These are phyloP conservation scores for Wallacemonas sp. DNA, from an alignment of 208 protist species.

Conservation along the genomic window DNA sequence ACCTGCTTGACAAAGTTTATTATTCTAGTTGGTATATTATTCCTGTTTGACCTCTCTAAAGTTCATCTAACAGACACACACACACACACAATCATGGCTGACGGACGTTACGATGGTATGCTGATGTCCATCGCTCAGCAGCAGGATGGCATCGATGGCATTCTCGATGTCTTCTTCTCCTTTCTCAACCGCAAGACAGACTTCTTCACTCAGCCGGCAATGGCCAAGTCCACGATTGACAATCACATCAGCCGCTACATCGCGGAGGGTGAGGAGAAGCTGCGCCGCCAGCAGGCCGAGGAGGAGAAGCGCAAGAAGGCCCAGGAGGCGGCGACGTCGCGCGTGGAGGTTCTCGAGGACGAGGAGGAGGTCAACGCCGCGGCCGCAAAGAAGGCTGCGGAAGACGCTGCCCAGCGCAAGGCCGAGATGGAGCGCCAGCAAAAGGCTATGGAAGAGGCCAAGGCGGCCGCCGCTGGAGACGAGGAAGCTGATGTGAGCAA, in stretches of 20 bases:
- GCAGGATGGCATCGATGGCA: conserved; percentile 84
- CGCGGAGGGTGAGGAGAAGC: conserved; percentile 51
- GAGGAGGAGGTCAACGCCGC: conserved; percentile 53
- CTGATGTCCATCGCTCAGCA: conserved; percentile 92
- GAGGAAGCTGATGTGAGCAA: conserved; percentile 50
- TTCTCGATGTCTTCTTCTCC: conserved; percentile 92
- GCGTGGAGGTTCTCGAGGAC: conserved; percentile 81
- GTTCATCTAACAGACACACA: not conserved
- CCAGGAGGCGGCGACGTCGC: conserved; percentile 23
- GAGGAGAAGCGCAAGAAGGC: conserved; percentile 26
- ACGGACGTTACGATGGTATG: conserved; percentile 85
- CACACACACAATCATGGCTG: conserved; percentile 23
- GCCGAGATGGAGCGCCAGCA: conserved; percentile 50
- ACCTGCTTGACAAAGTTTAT: not conserved
- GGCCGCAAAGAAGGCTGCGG: conserved; percentile 33
- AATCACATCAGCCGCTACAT: conserved; percentile 62
- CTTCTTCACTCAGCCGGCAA: conserved; percentile 89
- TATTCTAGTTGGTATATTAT: not conserved
- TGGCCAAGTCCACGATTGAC: conserved; percentile 56
- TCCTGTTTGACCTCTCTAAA: not conserved
- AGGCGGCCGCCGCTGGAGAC: conserved; percentile 30
- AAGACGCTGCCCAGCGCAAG: conserved; percentile 60
- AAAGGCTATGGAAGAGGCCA: conserved; percentile 41
- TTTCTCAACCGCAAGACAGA: conserved; percentile 93
- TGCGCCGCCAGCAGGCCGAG: conserved; percentile 28